Conservation (phyloP, 2,329 filamentous ascomycete genomes). For the Talaromyces piceae region DNA sequence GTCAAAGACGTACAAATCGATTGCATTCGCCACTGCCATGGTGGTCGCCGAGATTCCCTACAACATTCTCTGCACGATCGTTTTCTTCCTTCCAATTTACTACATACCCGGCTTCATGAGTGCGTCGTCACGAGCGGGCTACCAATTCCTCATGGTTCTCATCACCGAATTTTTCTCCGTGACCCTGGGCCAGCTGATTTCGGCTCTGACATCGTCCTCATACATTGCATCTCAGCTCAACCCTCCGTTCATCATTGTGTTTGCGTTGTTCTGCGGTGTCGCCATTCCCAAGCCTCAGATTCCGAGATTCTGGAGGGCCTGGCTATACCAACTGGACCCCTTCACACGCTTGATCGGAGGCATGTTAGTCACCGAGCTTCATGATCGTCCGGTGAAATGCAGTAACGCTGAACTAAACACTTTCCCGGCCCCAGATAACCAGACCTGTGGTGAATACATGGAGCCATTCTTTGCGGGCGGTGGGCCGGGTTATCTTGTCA, state of each 20-base stretch:
- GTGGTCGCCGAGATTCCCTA: conserved; percentile 82
- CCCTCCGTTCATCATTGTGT: conserved; percentile 74
- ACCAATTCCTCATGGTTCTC: conserved; percentile 79
- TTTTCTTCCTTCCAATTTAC: conserved; percentile 77
- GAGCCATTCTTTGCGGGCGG: conserved; percentile 58
- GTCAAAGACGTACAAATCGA: conserved; percentile 76
- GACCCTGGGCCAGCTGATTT: conserved; percentile 68
- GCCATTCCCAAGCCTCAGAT: conserved; percentile 73
- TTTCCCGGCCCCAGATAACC: conserved; percentile 59
- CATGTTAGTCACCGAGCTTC: conserved; percentile 70
- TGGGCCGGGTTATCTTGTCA: conserved; percentile 64
- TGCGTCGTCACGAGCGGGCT: conserved; percentile 61
- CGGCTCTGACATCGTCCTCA: conserved; percentile 67
- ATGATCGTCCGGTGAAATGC: conserved; percentile 58
- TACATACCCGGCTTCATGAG: conserved; percentile 70
- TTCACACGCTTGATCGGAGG: conserved; percentile 76
- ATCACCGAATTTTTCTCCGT: conserved; percentile 80
- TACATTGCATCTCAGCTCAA: conserved; percentile 75
- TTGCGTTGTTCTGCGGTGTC: conserved; percentile 81
- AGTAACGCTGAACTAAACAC: conserved; percentile 53
- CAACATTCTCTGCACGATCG: conserved; percentile 68
- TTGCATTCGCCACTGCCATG: conserved; percentile 70
- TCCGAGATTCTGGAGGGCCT: conserved; percentile 67
- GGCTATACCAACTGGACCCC: conserved; percentile 76
- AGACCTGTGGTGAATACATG: conserved; percentile 72